Percentiles rank a stretch among this genome's conserved stretches.
Conservation (phyloP, 495 filamentous ascomycete genomes). For the Penicillium arizonense region DNA sequence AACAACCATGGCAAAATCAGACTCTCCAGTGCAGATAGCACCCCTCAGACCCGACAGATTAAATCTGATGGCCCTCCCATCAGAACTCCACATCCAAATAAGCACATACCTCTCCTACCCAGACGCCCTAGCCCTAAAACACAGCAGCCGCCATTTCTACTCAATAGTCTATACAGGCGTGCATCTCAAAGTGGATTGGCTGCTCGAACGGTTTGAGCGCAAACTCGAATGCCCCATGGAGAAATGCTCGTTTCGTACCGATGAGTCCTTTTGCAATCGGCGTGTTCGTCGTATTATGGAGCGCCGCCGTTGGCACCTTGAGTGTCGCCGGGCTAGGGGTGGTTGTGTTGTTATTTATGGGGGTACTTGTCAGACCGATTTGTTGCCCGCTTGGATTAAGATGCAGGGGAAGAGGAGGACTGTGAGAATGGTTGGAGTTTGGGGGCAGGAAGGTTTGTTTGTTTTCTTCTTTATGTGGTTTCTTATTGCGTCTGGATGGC, state of each 20-base stretch:
- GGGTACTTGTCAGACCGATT: constrained; percentile 31
- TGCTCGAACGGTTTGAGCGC: constrained; percentile 54
- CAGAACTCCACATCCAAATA: constrained; percentile 72
- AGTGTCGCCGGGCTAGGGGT: constrained; percentile 27
- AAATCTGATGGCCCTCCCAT: constrained; percentile 48
- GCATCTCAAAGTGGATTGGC: constrained; percentile 63
- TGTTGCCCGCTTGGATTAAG: constrained; percentile 37
- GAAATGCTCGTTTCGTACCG: constrained; percentile 45
- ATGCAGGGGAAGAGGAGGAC: constrained; percentile 11
- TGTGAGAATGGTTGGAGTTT: constrained; percentile 3
- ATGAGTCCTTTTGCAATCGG: constrained; percentile 43
- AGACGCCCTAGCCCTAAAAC: constrained; percentile 69
- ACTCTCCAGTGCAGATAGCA: not conserved
- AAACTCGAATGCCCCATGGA: constrained; percentile 50
- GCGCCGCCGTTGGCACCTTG: constrained; percentile 39
- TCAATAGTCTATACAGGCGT: constrained; percentile 64
- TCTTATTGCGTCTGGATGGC: not conserved
- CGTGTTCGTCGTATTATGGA: constrained; percentile 43
- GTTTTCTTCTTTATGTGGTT: not conserved
- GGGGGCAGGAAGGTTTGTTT: constrained; percentile 32
- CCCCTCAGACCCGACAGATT: not conserved
- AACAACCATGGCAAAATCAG: not conserved
- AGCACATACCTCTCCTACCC: constrained; percentile 73
- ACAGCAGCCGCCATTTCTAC: constrained; percentile 62
- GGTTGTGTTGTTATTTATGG: constrained; percentile 41